Evolutionary conservation across 768 basidiomycete genomes (phyloP).

Genomic region (Naganishia kalamii): DNA sequence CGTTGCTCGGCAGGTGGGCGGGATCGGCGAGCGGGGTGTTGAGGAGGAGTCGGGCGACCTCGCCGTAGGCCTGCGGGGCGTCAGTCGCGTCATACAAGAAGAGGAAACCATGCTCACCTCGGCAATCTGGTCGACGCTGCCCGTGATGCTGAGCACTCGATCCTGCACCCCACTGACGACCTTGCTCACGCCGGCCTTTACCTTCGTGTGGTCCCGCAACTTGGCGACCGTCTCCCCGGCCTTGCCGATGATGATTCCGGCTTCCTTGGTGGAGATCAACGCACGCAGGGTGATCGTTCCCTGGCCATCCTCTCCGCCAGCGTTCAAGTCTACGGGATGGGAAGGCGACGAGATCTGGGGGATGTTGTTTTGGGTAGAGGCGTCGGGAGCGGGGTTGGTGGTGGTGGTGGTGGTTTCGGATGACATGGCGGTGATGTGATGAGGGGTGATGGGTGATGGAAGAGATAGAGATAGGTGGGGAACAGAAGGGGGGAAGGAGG

Average conservation of each 20-base stretch:
- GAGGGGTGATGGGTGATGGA: not conserved
- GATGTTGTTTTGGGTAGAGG: not conserved
- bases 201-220: constrained; percentile 87
- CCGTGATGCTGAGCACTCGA: constrained; percentile 89
- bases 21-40: constrained; percentile 67
- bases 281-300: constrained; percentile 70
- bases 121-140: constrained; percentile 84
- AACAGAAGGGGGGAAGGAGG: not conserved
- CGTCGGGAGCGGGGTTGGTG: constrained; percentile 1
- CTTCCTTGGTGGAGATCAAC: constrained; percentile 93
- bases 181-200: constrained; percentile 98
- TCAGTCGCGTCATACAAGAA: constrained; percentile 26
- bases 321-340: constrained; percentile 28
- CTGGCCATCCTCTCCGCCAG: constrained; percentile 56
- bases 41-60: constrained; percentile 83
- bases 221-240: constrained; percentile 96
- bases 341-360: not conserved
- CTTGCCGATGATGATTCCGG: constrained; percentile 89
- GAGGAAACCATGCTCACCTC: constrained; percentile 55
- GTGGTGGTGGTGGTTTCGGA: constrained; percentile 4
- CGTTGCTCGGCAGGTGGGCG: constrained; percentile 59
- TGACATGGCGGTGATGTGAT: constrained; percentile 9
- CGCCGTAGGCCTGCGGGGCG: constrained; percentile 70
- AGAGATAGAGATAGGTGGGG: no score
- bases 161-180: constrained; percentile 97